Percentiles rank a stretch among this genome's conserved stretches.
phyloP scores from a whole-genome alignment of 1,284 basidiomycete genomes.

The Cryptococcus wingfieldii region DNA sequence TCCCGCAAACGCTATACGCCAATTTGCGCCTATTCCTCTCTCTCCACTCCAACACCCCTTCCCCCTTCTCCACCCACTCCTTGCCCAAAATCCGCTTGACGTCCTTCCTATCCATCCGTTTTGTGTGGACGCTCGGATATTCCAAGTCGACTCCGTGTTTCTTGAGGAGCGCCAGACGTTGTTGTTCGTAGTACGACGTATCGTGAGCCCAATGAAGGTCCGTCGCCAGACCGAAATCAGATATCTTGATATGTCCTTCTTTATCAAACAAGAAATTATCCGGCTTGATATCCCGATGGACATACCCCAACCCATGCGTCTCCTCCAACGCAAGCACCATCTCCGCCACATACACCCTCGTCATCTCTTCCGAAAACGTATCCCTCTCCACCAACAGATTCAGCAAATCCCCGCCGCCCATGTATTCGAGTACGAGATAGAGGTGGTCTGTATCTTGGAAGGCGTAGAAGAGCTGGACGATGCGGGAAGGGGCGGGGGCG shows the following conservation, averaged over 20 bases:
- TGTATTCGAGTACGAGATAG: slow-evolving; percentile 89
- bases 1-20: slow-evolving; percentile 81
- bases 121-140: slow-evolving; percentile 58
- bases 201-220: slow-evolving; percentile 64
- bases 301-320: slow-evolving; percentile 91
- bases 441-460: slow-evolving; percentile 77
- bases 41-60: slow-evolving; percentile 82
- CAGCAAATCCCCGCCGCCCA: slow-evolving; percentile 93
- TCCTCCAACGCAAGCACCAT: slow-evolving; percentile 96
- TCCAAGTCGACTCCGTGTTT: slow-evolving; percentile 94
- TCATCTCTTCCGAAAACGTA: slow-evolving; percentile 88
- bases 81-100: slow-evolving; percentile 74
- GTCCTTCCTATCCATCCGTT: slow-evolving; percentile 69
- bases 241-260: slow-evolving; percentile 87
- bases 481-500: slow-evolving; percentile 77
- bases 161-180: slow-evolving; percentile 77
- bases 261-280: slow-evolving; percentile 94
- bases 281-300: slow-evolving; percentile 95
- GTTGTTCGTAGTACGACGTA: slow-evolving; percentile 91
- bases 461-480: slow-evolving; percentile 83
- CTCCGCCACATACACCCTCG: slow-evolving; percentile 93
- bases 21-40: slow-evolving; percentile 89
- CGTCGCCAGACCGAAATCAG: slow-evolving; percentile 92
- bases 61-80: slow-evolving; percentile 59
- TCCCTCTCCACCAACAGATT: slow-evolving; percentile 92